These are phyloP conservation scores for Musa acuminata DNA, from an alignment of 176 grass and related monocot genomes.

Conservation along the genomic window DNA sequence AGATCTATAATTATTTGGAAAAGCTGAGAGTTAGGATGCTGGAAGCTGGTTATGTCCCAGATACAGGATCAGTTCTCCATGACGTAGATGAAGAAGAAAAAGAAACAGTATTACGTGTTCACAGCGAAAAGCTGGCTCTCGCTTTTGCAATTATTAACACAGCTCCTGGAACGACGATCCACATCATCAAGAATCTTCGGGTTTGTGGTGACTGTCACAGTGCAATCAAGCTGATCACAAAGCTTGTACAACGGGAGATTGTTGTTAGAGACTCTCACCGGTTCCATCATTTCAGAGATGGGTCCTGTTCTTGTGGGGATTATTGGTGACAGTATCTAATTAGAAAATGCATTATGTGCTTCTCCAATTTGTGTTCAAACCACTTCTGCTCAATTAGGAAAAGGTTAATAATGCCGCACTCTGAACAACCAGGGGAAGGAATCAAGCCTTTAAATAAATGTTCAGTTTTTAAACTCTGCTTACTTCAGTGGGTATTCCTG, in stretches of 20 bases:
- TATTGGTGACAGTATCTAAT: slow-evolving; percentile 43
- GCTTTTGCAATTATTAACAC: slow-evolving; percentile 82
- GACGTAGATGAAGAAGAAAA: slow-evolving; percentile 94
- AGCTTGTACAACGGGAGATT: slow-evolving; percentile 56
- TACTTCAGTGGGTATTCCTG: too few species aligned
- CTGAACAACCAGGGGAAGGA: too few species aligned
- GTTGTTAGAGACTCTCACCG: slow-evolving; percentile 66
- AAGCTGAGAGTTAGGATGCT: slow-evolving; percentile 58
- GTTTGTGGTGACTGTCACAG: slow-evolving; percentile 78
- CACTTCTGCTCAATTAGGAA: background rate
- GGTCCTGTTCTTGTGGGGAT: slow-evolving; percentile 72
- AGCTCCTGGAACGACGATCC: slow-evolving; percentile 45
- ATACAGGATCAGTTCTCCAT: slow-evolving; percentile 67
- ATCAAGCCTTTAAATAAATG: too few species aligned
- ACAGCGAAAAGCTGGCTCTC: slow-evolving; percentile 89
- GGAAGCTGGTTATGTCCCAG: slow-evolving; percentile 75
- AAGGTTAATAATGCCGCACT: too few species aligned
- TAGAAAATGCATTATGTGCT: background rate
- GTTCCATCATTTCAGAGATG: slow-evolving; percentile 84
- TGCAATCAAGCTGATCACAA: slow-evolving; percentile 66
- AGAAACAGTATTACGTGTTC: slow-evolving; percentile 51
- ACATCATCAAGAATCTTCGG: slow-evolving; percentile 85
- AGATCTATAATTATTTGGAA: slow-evolving; percentile 73
- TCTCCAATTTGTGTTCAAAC: background rate
- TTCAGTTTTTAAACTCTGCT: too few species aligned